phyloP scores from a whole-genome alignment of 441 rosid species.

The Viola pubescens region DNA sequence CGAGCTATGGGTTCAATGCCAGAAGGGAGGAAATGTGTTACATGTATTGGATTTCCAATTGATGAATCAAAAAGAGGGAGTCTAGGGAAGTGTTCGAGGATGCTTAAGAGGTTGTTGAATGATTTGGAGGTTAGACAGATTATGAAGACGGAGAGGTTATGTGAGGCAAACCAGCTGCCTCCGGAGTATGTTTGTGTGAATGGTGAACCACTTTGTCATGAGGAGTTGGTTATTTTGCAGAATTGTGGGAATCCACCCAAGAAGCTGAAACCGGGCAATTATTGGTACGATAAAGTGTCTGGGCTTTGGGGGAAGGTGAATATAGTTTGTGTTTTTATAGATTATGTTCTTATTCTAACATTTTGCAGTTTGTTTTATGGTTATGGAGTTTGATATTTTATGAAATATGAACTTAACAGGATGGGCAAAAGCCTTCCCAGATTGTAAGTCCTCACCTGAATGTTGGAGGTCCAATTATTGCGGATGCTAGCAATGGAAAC shows the following conservation, averaged over 20 bases:
- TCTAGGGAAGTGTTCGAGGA: conserved; percentile 77
- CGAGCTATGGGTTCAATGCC: conserved; percentile 99
- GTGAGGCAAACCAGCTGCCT: conserved; percentile 83
- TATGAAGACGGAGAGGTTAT: conserved; percentile 75
- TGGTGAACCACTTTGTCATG: conserved; percentile 51
- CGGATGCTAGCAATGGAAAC: conserved; percentile 85
- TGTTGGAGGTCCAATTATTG: conserved; percentile 55
- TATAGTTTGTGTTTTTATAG: conserved; percentile 5
- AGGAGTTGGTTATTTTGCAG: conserved; percentile 64
- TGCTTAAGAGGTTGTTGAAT: conserved; percentile 73
- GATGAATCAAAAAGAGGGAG: conserved; percentile 63
- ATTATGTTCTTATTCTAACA: conserved; percentile 5
- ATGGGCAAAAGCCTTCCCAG: conserved; percentile 81
- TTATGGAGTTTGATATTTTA: conserved; percentile 22
- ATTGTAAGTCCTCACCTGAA: conserved; percentile 66
- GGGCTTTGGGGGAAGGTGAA: conserved; percentile 99
- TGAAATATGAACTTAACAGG: conserved; percentile 43
- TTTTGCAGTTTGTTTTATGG: background rate
- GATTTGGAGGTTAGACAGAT: conserved; percentile 74
- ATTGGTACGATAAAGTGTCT: conserved; percentile 94
- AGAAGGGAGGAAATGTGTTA: conserved; percentile 93
- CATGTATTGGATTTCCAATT: conserved; percentile 75
- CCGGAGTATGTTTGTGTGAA: conserved; percentile 76
- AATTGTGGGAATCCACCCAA: conserved; percentile 74
- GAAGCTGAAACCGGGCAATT: conserved; percentile 77